Base-by-base conservation (phyloP, 306 rosid genomes). In the Castanospermum australe region DNA sequence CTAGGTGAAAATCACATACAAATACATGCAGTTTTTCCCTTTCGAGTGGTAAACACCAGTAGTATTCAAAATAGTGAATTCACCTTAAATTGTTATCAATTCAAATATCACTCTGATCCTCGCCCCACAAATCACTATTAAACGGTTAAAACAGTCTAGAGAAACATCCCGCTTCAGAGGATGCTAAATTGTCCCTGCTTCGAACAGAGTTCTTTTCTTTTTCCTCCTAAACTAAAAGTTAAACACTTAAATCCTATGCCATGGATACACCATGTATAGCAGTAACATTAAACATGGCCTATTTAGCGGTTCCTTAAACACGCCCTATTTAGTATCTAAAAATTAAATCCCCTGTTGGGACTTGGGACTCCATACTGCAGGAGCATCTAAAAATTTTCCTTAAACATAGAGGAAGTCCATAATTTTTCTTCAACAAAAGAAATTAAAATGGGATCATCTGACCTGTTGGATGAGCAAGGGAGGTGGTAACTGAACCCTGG, bases 381-480 rank as follows among this genome's bases (percentile, higher is more conserved):
- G 51, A 65, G 22, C 10, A 33, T 38, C 71, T 15, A 39, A 21
- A 67, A 21, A 8, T 5, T 25, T 6, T 67, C 51, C 15, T 24
- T 30, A 15, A 47, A 68, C n/a, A 14, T 15, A 45, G 59, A 36
- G 32, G 12, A 50, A 56, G 0, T 12, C 73, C 55, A 59, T 60
- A 50, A 39, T 36, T 67, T 42, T 15, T 57, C 32, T 51, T 42
- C 32, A 28, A 10, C 4, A 35, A 62, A 42, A 32, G 41, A 56
- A 47, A 45, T 5, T 7, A 38, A 36, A 66, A 60, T 57, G 38
- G 72, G 66, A 73, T 59, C 67, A 83, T 83, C 84, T 76, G 61
- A 90, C 95, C 95, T 87, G 82, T 74, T 47, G 86, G 38, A 38
- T 47, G 73, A 62, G 5, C 28, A 64, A 10, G 35, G 74, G 57